Conservation (phyloP, 2,329 filamentous ascomycete genomes). For the Plectosphaerella plurivora region DNA sequence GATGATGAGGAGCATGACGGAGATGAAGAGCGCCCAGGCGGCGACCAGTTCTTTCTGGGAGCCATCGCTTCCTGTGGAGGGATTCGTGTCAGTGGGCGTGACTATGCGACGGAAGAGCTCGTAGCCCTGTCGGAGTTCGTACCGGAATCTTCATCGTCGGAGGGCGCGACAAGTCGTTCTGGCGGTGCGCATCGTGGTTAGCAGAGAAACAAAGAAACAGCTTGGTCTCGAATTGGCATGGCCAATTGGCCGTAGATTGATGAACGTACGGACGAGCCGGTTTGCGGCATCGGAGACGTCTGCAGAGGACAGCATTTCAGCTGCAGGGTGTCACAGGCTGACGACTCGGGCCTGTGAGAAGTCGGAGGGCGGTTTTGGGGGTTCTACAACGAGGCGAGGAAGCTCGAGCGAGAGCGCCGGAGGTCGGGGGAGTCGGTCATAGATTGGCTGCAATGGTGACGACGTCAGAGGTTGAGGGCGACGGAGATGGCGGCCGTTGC, state of each 20-base stretch:
- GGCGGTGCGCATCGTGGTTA: neutral
- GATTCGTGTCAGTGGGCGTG: constrained; percentile 7
- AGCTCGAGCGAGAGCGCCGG: constrained; percentile 12
- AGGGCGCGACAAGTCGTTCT: neutral
- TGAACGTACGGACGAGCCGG: neutral
- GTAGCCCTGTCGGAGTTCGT: constrained; percentile 5
- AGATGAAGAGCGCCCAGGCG: constrained; percentile 96
- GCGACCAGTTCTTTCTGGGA: constrained; percentile 88
- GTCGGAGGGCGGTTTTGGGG: constrained; percentile 6
- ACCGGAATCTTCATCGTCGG: constrained; percentile 2
- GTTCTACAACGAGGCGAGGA: constrained; percentile 3
- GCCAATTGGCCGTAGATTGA: too few species aligned
- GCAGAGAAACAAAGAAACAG: neutral
- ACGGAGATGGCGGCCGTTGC: too few species aligned
- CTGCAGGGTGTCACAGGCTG: constrained; percentile 7
- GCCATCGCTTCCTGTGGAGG: constrained; percentile 9
- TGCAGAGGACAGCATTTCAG: constrained; percentile 3
- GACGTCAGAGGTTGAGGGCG: neutral
- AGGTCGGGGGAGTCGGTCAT: constrained; percentile 9
- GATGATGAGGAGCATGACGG: constrained; percentile 88
- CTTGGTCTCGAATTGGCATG: too few species aligned
- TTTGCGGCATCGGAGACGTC: neutral
- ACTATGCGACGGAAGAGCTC: neutral
- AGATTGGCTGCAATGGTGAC: constrained; percentile 2
- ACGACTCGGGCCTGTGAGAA: constrained; percentile 7